phyloP scores from a whole-genome alignment of 345 rosid genomes.

The Chamaenerion angustifolium region DNA sequence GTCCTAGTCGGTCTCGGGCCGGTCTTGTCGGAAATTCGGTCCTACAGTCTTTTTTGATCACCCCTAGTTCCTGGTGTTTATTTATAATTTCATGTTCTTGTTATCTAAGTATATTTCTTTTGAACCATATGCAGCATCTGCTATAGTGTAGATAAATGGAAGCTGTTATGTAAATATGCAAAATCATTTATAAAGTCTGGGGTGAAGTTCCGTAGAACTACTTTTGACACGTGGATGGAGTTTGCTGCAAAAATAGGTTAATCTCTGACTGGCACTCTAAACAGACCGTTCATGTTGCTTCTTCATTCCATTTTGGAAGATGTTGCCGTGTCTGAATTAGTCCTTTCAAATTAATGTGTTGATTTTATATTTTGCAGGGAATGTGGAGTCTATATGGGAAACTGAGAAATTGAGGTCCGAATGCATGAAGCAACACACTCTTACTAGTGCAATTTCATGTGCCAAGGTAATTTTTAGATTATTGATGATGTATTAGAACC shows the following conservation, averaged over 20 bases:
- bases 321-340: neutral
- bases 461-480: conserved; percentile 41
- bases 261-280: too few species aligned
- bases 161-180: conserved; percentile 43
- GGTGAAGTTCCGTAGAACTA: conserved; percentile 44
- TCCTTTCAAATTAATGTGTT: neutral
- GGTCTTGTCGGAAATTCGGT: too few species aligned
- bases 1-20: too few species aligned
- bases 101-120: conserved; percentile 3
- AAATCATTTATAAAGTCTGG: conserved; percentile 53
- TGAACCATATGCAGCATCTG: conserved; percentile 52
- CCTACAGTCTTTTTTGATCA: too few species aligned
- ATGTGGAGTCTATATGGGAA: conserved; percentile 58
- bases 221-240: conserved; percentile 77
- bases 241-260: conserved; percentile 66
- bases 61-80: too few species aligned
- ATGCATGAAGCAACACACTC: conserved; percentile 41
- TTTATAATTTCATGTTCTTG: neutral
- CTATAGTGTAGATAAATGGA: conserved; percentile 45
- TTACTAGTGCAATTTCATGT: conserved; percentile 52
- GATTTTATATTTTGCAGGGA: conserved; percentile 24
- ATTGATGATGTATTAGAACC: too few species aligned
- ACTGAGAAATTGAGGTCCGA: conserved; percentile 65
- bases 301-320: neutral
- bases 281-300: neutral